Evolutionary conservation across 1,139 yeast genomes (phyloP).

Genomic region (Scheffersomyces quercinus): DNA sequence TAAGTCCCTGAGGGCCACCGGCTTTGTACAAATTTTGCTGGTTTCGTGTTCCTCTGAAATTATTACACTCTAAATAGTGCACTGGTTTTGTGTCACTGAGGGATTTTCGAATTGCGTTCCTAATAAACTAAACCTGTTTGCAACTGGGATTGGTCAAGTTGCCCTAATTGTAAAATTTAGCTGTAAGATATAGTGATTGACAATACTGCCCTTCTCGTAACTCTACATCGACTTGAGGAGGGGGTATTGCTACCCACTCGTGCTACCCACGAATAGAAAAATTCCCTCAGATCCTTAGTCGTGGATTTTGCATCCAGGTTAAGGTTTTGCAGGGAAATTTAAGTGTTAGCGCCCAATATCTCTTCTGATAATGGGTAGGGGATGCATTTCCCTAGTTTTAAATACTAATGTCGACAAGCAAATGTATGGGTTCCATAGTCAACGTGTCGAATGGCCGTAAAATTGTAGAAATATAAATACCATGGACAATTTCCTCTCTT

Average conservation of each 20-base stretch:
- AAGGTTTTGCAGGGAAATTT: not conserved
- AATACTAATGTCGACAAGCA: not conserved
- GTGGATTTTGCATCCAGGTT: not conserved
- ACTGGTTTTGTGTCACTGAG: not conserved
- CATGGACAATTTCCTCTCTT: not conserved
- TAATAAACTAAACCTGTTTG: not conserved
- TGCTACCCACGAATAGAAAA: conserved; percentile 1
- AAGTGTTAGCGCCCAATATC: not conserved
- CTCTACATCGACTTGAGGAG: not conserved
- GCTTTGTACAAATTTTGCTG: not conserved
- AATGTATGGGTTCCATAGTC: not conserved
- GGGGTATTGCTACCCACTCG: not conserved
- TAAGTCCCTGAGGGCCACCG: too few relatives aligned
- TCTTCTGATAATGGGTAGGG: too few relatives aligned
- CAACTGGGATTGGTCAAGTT: not conserved
- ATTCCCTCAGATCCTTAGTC: not conserved
- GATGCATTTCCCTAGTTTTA: too few relatives aligned
- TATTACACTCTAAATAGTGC: not conserved
- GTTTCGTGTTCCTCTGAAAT: not conserved
- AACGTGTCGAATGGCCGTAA: not conserved
- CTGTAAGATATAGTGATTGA: not conserved
- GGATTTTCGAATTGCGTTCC: not conserved
- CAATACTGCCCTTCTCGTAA: not conserved
- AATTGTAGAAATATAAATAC: not conserved
- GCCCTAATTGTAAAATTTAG: not conserved